Evolutionary conservation across 345 rosid species (phyloP).

Genomic region (Corymbia maculata): DNA sequence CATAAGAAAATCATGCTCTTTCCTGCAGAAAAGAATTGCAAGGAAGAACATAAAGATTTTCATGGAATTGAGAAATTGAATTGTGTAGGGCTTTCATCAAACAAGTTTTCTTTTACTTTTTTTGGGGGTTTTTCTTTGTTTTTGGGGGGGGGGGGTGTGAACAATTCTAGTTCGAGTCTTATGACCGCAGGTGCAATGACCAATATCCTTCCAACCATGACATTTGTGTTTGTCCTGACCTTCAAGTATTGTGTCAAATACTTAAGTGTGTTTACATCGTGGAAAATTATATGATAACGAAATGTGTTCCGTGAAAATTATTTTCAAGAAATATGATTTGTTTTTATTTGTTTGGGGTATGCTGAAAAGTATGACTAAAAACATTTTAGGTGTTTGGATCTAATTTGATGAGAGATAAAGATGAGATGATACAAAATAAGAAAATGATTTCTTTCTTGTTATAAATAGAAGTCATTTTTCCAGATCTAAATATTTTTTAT

Average conservation of each 20-base stretch:
- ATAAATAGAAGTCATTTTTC: neutral
- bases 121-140: too few relatives aligned
- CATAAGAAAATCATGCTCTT: neutral
- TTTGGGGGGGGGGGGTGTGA: too few relatives aligned
- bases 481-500: neutral
- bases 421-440: neutral
- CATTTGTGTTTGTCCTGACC: conserved; percentile 62
- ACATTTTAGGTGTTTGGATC: neutral
- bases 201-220: conserved; percentile 70
- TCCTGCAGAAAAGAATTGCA: neutral
- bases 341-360: neutral
- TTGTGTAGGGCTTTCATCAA: conserved; percentile 52
- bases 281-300: neutral
- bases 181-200: conserved; percentile 67
- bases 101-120: conserved; percentile 58
- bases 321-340: neutral
- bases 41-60: neutral
- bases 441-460: neutral
- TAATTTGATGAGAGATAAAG: neutral
- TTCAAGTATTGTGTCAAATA: conserved; percentile 30
- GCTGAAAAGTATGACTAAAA: neutral
- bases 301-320: neutral
- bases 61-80: neutral
- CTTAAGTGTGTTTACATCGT: neutral
- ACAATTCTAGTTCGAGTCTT: conserved; percentile 53